phyloP scores from a whole-genome alignment of 2,329 filamentous ascomycete genomes.

The Claviceps pazoutovae region DNA sequence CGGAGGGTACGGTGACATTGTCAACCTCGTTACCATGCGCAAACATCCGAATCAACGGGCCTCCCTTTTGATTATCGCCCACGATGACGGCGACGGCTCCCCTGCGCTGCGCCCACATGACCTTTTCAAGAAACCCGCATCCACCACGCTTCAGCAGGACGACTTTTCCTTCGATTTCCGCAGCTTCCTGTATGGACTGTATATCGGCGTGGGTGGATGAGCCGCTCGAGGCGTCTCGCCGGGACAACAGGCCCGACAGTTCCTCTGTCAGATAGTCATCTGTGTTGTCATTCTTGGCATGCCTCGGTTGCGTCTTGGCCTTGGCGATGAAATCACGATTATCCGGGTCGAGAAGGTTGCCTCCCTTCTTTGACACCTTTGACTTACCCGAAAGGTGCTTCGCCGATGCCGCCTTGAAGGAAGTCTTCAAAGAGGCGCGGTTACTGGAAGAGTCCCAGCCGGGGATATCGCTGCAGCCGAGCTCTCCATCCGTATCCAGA shows the following conservation, averaged over 20 bases:
- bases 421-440: slow-evolving; percentile 28
- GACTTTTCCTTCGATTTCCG: slow-evolving; percentile 86
- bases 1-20: slow-evolving; percentile 82
- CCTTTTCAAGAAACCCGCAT: slow-evolving; percentile 93
- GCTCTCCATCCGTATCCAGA: slow-evolving; percentile 60
- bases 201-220: slow-evolving; percentile 65
- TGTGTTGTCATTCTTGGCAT: slow-evolving; percentile 54
- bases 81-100: slow-evolving; percentile 85
- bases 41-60: slow-evolving; percentile 91
- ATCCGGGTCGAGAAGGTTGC: slow-evolving; percentile 14
- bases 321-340: slow-evolving; percentile 11
- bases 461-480: slow-evolving; percentile 89
- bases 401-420: slow-evolving; percentile 17
- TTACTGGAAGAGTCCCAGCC: slow-evolving; percentile 60
- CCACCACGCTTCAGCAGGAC: slow-evolving; percentile 84
- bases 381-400: slow-evolving; percentile 9
- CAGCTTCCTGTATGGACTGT: slow-evolving; percentile 77
- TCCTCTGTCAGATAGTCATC: slow-evolving; percentile 66
- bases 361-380: slow-evolving; percentile 8
- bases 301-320: slow-evolving; percentile 4
- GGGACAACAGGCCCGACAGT: slow-evolving; percentile 18
- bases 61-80: slow-evolving; percentile 81
- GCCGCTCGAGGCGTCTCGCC: slow-evolving; percentile 20
- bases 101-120: slow-evolving; percentile 88
- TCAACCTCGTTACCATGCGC: slow-evolving; percentile 83